A percentile compares a stretch with the other conserved stretches of the same genome.
These are phyloP conservation scores for Solanum paucissectum DNA, from an alignment of 257 asterid genomes.

Conservation along the genomic window DNA sequence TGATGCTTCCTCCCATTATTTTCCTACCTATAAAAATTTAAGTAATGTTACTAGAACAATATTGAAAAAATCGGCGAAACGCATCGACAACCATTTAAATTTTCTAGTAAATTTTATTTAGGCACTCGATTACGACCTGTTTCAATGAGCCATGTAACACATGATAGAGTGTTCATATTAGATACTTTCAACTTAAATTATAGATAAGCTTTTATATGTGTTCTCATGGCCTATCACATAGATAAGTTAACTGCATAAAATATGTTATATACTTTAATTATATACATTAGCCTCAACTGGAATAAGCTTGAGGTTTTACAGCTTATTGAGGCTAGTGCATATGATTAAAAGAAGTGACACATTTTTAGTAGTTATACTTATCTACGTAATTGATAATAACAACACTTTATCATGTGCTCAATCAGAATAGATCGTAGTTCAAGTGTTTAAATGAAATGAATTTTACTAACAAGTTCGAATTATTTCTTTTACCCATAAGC, in stretches of 20 bases:
- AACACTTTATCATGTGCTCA: background rate
- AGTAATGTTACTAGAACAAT: background rate
- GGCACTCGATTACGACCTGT: background rate
- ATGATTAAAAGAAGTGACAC: background rate
- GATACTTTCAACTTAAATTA: background rate
- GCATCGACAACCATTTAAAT: background rate
- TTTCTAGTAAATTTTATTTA: background rate
- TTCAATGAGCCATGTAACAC: background rate
- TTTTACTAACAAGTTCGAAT: background rate
- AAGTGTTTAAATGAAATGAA: background rate
- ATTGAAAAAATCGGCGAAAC: background rate
- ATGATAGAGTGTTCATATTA: background rate
- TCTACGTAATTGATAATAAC: background rate
- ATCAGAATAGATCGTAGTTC: rapidly evolving
- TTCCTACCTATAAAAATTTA: conserved; percentile 10
- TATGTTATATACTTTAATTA: background rate
- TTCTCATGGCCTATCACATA: background rate
- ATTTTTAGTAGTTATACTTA: background rate
- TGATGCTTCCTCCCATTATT: conserved; percentile 18
- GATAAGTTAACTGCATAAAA: background rate
- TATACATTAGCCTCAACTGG: background rate
- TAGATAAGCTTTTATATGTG: background rate
- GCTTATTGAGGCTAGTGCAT: background rate
- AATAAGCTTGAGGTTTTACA: background rate
- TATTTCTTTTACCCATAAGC: background rate